Evolutionary conservation across 2,329 filamentous ascomycete genomes (phyloP).

Genomic region (Drechslerella coelobrocha): DNA sequence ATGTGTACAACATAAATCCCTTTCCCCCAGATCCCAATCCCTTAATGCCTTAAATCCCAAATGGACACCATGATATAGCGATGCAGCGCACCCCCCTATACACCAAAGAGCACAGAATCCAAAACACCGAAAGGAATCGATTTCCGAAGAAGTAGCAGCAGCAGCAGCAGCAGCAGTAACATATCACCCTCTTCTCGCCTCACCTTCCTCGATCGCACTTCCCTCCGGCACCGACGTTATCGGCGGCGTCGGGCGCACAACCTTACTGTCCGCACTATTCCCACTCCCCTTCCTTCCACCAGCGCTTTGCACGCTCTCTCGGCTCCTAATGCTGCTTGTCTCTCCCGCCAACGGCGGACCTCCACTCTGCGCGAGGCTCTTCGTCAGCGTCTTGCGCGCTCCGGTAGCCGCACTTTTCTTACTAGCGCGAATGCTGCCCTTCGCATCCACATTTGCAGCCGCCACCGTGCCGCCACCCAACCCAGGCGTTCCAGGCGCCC

Average conservation of each 20-base stretch:
- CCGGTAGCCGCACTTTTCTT: slow-evolving; percentile 52
- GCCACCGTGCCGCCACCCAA: slow-evolving; percentile 91
- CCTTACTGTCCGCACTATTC: slow-evolving; percentile 19
- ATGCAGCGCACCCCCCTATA: too few species aligned
- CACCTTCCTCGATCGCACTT: slow-evolving; percentile 37
- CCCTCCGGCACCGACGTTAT: slow-evolving; percentile 27
- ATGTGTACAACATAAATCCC: too few species aligned
- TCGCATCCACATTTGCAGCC: slow-evolving; percentile 83
- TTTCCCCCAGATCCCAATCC: too few species aligned
- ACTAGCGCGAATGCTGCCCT: slow-evolving; percentile 65
- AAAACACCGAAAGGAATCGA: too few species aligned
- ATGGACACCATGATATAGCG: too few species aligned
- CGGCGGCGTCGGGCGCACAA: slow-evolving; percentile 16
- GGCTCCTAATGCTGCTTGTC: slow-evolving; percentile 42
- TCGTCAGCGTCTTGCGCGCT: slow-evolving; percentile 41
- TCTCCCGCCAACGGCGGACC: slow-evolving; percentile 34
- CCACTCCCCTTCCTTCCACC: slow-evolving; percentile 43
- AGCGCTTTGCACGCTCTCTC: slow-evolving; percentile 31
- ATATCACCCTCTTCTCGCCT: background rate
- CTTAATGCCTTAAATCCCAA: too few species aligned
- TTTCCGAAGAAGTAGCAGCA: too few species aligned
- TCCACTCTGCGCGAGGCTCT: slow-evolving; percentile 46
- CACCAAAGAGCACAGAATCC: too few species aligned
- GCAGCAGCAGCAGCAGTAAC: too few species aligned
- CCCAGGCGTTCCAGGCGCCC: slow-evolving; percentile 84